Evolutionary conservation across 805 yeast genomes (phyloP), one percentile per base, ranked within the genome.

Genomic region (Wickerhamiella dianesei): DNA sequence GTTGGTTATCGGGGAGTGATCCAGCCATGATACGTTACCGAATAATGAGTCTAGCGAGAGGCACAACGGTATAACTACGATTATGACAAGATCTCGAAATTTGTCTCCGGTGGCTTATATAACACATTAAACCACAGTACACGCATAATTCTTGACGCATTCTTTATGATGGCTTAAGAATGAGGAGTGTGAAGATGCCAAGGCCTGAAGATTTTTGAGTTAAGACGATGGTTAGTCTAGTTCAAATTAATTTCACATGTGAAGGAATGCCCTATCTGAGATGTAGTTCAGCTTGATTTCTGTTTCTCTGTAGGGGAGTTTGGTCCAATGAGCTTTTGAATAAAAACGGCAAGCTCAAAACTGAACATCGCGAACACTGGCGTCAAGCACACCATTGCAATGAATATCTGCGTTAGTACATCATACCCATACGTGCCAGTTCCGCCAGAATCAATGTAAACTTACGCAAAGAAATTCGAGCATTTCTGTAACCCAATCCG

Each of bases 371-470:
- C 37, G 20, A 57, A 18, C 14, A 57, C 47, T 3, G 61, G 63
- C 21, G 73, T 65, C 54, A 70, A 68, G 55, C 72, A 73, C 25
- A 65, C 56, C 52, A 66, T 69, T 16, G 74, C 70, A 55, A 52
- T 50, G 19, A 49, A 44, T 37, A 55, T 50, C 56, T 54, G 35
- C 19, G 45, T 49, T 47, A 46, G 51, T 20, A 6, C 14, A 37
- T 35, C 14, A 18, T 13, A n/a, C n/a, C n/a, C n/a, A n/a, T n/a
- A n/a, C n/a, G n/a, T n/a, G n/a, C n/a, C n/a, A n/a, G 17, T 17
- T 20, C 19, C 35, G 17, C 2, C 12, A 21, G 16, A 39, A 18
- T n/a, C 9, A 8, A 21, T 20, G 32, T 25, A 3, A 21, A 50
- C 55, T 44, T 52, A 53, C 55, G 40, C 46, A 53, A 19, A 51